These are phyloP conservation scores for Sporisorium iseilematis-ciliati DNA, from an alignment of 1,284 basidiomycete genomes.

Conservation along the genomic window DNA sequence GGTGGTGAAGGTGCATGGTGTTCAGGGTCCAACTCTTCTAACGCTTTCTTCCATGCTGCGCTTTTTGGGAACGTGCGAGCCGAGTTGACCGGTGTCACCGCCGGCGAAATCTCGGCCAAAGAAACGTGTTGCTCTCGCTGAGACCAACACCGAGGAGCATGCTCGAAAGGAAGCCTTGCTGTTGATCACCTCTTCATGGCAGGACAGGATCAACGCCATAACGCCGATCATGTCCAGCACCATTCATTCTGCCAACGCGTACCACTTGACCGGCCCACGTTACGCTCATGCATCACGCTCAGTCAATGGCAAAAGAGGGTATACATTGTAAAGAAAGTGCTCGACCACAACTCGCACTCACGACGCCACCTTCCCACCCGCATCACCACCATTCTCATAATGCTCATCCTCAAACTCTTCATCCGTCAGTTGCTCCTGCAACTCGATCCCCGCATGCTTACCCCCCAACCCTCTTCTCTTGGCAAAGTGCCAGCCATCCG, in stretches of 20 bases:
- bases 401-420: conserved; percentile 67
- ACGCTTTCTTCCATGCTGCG: background rate
- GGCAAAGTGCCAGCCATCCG: conserved; percentile 86
- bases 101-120: background rate
- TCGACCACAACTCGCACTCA: too few relatives aligned
- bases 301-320: background rate
- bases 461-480: conserved; percentile 75
- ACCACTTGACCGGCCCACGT: conserved; percentile 2
- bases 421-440: conserved; percentile 74
- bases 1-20: background rate
- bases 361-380: background rate
- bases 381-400: conserved; percentile 1
- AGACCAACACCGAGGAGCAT: background rate
- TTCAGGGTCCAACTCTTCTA: background rate
- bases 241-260: background rate
- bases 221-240: too few relatives aligned
- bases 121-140: conserved; percentile 1
- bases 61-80: conserved; percentile 2
- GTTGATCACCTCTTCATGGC: too few relatives aligned
- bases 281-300: background rate
- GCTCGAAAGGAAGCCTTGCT: too few relatives aligned
- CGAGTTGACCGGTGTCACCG: conserved; percentile 1
- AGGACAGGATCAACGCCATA: too few relatives aligned
- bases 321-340: background rate
- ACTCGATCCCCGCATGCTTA: conserved; percentile 70